Conservation (phyloP, 306 rosid genomes). For the Cajanus cajan region DNA sequence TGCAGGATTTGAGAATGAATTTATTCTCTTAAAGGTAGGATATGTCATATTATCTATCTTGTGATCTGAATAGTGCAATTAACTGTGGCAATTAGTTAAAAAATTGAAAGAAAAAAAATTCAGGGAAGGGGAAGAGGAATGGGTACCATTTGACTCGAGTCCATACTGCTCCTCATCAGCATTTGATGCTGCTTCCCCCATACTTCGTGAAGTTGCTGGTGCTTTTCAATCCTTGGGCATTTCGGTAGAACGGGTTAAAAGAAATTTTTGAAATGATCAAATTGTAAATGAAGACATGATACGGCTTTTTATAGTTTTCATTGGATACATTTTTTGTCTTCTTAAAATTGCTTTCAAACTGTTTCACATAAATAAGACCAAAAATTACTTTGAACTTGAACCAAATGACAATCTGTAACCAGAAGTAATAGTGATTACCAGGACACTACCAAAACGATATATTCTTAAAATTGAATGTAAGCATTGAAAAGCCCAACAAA, state of each 20-base stretch:
- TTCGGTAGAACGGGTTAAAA: conserved; percentile 78
- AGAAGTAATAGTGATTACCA: not conserved
- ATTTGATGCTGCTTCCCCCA: conserved; percentile 69
- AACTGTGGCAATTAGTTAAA: conserved; percentile 21
- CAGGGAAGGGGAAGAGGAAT: conserved; percentile 87
- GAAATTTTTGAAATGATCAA: not conserved
- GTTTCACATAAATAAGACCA: not conserved
- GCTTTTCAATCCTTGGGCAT: conserved; percentile 66
- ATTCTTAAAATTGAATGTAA: not conserved
- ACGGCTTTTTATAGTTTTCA: not conserved
- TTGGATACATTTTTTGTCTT: not conserved
- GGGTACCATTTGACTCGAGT: conserved; percentile 74
- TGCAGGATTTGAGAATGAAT: conserved; percentile 95
- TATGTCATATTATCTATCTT: conserved; percentile 17
- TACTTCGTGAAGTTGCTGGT: conserved; percentile 58
- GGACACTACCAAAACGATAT: not conserved
- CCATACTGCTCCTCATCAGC: conserved; percentile 69
- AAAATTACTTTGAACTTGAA: not conserved
- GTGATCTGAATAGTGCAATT: not conserved
- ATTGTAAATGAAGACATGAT: conserved; percentile 13
- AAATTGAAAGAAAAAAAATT: conserved; percentile 16
- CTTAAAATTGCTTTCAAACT: not conserved
- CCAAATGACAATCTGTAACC: not conserved
- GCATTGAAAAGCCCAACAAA: not conserved
- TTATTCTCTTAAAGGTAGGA: conserved; percentile 83